Evolutionary conservation across 2,329 filamentous ascomycete genomes (phyloP).

Genomic region (Beauveria sp.): DNA sequence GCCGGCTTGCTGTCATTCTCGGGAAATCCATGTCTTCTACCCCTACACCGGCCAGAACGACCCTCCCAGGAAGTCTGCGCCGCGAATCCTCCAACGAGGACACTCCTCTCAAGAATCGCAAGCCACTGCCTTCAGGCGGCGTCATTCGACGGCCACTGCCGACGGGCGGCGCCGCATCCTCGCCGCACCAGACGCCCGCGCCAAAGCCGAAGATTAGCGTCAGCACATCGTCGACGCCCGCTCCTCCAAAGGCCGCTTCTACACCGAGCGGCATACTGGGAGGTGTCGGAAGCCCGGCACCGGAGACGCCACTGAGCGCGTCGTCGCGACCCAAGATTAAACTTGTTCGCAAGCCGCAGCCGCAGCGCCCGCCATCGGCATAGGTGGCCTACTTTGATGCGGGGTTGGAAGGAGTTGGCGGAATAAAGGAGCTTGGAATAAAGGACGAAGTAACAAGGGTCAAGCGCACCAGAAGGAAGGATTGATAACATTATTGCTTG

Average conservation of each 20-base stretch:
- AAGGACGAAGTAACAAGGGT: too few relatives aligned
- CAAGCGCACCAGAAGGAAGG: too few relatives aligned
- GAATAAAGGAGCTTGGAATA: too few relatives aligned
- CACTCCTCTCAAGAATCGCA: conserved; percentile 6
- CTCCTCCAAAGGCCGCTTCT: not conserved
- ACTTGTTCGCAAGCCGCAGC: conserved; percentile 29
- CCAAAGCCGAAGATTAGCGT: conserved; percentile 21
- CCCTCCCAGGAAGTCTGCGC: conserved; percentile 24
- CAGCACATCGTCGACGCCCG: conserved; percentile 16
- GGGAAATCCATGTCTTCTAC: conserved; percentile 19
- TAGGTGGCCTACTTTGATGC: too few relatives aligned
- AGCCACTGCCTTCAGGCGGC: conserved; percentile 9
- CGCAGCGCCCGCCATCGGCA: not conserved
- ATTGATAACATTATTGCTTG: too few relatives aligned
- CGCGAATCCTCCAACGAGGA: conserved; percentile 18
- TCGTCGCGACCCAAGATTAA: conserved; percentile 28
- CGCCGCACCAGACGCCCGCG: conserved; percentile 18
- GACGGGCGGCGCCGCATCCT: not conserved
- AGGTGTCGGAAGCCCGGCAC: conserved; percentile 10
- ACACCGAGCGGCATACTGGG: not conserved
- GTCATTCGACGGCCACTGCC: not conserved
- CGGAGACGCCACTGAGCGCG: conserved; percentile 15
- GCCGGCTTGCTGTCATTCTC: conserved; percentile 28
- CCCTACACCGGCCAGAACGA: conserved; percentile 21
- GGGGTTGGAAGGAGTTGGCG: too few relatives aligned